Conservation (phyloP, 495 filamentous ascomycete genomes). For the Penicillium steckii region DNA sequence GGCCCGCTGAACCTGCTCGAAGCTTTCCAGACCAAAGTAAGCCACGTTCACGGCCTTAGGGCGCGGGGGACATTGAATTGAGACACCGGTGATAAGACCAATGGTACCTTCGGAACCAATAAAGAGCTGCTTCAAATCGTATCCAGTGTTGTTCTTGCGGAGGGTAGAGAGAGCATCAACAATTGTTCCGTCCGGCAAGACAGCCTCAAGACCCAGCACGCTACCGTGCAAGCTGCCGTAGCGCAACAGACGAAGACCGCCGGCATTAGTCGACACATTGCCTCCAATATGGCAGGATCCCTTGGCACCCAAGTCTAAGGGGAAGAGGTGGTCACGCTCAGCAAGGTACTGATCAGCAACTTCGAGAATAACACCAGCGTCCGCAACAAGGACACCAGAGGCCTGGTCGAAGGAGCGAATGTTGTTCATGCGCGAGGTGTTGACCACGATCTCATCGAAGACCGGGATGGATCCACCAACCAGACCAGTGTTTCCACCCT, state of each 20-base stretch:
- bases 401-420: conserved; percentile 91
- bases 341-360: conserved; percentile 80
- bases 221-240: conserved; percentile 94
- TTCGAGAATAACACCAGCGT: conserved; percentile 90
- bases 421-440: conserved; percentile 80
- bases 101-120: conserved; percentile 94
- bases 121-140: conserved; percentile 96
- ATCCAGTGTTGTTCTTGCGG: conserved; percentile 98
- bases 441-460: conserved; percentile 97
- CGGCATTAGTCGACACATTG: conserved; percentile 97
- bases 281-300: conserved; percentile 96
- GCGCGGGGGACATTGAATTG: conserved; percentile 84
- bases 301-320: conserved; percentile 93
- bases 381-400: conserved; percentile 84
- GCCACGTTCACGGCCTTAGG: conserved; percentile 85
- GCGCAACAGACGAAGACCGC: conserved; percentile 82
- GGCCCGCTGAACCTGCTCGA: conserved; percentile 77
- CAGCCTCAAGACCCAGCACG: conserved; percentile 88
- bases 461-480: conserved; percentile 94
- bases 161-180: conserved; percentile 82
- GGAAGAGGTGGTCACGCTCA: conserved; percentile 80
- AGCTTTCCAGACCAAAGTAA: conserved; percentile 82
- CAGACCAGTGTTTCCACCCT: conserved; percentile 94
- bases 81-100: conserved; percentile 87
- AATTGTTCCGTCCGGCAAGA: conserved; percentile 87